phyloP scores from a whole-genome alignment of 192 early-diverging fungal genomes.

The Cetraspora pellucida region DNA sequence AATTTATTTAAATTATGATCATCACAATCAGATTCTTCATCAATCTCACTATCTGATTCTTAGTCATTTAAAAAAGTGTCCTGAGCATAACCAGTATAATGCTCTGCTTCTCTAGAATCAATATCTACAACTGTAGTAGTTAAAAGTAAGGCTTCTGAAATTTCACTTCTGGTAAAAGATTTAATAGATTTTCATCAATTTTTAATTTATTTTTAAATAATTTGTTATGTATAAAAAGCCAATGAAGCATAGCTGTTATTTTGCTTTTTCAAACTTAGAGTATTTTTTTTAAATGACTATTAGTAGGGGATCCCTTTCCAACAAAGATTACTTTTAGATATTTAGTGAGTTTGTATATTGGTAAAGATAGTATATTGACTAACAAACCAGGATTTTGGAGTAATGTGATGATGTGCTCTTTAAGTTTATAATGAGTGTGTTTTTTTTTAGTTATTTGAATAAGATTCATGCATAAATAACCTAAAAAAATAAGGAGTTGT shows the following conservation, averaged over 20 bases:
- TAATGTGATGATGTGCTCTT: not conserved
- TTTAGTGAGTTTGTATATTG: not conserved
- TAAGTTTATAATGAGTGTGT: not conserved
- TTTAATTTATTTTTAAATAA: not conserved
- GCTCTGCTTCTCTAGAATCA: not conserved
- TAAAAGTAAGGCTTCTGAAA: not conserved
- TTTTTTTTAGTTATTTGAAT: not conserved
- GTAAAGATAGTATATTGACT: not conserved
- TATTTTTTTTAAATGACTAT: not conserved
- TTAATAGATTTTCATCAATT: not conserved
- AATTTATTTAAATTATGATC: not conserved
- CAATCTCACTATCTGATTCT: not conserved
- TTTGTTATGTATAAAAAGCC: not conserved
- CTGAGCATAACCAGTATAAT: not conserved
- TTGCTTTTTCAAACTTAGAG: not conserved
- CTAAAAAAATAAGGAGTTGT: not conserved
- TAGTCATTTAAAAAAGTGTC: not conserved
- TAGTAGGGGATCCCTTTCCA: not conserved
- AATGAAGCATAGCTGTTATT: not conserved
- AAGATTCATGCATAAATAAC: not conserved
- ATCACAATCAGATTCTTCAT: not conserved
- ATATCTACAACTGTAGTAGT: not conserved
- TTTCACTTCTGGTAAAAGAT: not conserved
- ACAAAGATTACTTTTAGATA: not conserved
- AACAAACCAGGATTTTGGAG: not conserved